Conservation (phyloP, 495 filamentous ascomycete species). For the Penicillium crystallinum region DNA sequence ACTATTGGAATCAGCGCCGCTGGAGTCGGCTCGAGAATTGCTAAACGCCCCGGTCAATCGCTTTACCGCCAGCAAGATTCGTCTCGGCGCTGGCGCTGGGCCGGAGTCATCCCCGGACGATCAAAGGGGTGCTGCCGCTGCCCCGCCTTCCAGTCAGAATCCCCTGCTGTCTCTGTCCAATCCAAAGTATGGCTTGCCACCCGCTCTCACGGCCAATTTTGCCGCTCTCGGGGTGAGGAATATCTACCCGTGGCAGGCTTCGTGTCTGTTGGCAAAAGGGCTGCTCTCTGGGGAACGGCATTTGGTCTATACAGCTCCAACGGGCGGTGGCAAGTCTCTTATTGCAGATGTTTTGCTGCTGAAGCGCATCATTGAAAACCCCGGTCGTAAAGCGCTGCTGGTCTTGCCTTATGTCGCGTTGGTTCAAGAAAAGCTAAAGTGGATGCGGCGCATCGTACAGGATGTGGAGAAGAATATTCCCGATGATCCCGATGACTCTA, state of each 20-base stretch:
- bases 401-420: constrained; percentile 81
- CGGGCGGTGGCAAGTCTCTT: constrained; percentile 76
- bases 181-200: constrained; percentile 59
- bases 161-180: constrained; percentile 59
- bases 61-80: constrained; percentile 38
- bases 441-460: constrained; percentile 64
- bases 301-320: constrained; percentile 79
- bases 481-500: constrained; percentile 15
- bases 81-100: constrained; percentile 18
- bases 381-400: constrained; percentile 63
- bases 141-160: constrained; percentile 50
- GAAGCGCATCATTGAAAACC: constrained; percentile 62
- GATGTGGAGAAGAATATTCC: constrained; percentile 49
- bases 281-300: constrained; percentile 62
- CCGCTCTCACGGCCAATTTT: constrained; percentile 59
- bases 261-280: constrained; percentile 65
- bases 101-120: constrained; percentile 31
- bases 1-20: constrained; percentile 17
- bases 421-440: constrained; percentile 77
- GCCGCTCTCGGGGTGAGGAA: constrained; percentile 55
- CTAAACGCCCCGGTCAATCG: constrained; percentile 24
- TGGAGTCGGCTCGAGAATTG: constrained; percentile 23
- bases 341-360: constrained; percentile 73
- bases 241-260: constrained; percentile 83
- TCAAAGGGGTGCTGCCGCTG: constrained; percentile 37